Base-by-base conservation (phyloP, 2,329 filamentous ascomycete species). In the Botrytis tulipae region DNA sequence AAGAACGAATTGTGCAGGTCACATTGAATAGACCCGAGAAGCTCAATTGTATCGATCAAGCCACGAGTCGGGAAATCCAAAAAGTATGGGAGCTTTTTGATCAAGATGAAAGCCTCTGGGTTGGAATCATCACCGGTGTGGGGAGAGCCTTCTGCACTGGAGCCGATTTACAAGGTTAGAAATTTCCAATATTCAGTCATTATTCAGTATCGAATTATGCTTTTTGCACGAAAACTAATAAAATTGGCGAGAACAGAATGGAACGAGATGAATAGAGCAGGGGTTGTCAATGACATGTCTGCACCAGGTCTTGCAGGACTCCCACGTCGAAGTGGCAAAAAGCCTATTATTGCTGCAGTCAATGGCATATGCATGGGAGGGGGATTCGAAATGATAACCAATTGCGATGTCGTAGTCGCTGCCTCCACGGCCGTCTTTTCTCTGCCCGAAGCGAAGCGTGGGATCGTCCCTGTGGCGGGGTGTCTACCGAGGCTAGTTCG, bases 361-460 rank as follows among this genome's bases (percentile, higher is more conserved):
- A 92, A 94, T 79, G 92, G 92, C 12, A 83, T 91, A 40, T 92
- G 90, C 70, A 85, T 92, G 61, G 92, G 92, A 69, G 92, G 92
- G 72, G 92, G 91, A 4, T 90, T 92, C 82, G 92, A 95, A 84
- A 92, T 94, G 82, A 85, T 88, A n/a, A 83, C 91, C 68, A 93
- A 93, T 54, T 74, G 74, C 78, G 92, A 95, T 83, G 82, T 95
- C 73, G 86, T 93, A 5, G 81, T 94, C 32, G 91, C 91, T 7
- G 83, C 85, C 1, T 80, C 82, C 5, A 79, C 80, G 20, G 91
- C 91, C 0, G 83, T 82, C 40, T 93, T 94, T 78, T 87, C 87
- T 2, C 84, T 94, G 10, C 92, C 92, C 0, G 92, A 94, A 82
- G 90, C 91, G 7, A 88, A 87, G 75, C 85, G 89, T 71, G 92